phyloP scores from a whole-genome alignment of 139 green algal species.

The Choricystis sp. region DNA sequence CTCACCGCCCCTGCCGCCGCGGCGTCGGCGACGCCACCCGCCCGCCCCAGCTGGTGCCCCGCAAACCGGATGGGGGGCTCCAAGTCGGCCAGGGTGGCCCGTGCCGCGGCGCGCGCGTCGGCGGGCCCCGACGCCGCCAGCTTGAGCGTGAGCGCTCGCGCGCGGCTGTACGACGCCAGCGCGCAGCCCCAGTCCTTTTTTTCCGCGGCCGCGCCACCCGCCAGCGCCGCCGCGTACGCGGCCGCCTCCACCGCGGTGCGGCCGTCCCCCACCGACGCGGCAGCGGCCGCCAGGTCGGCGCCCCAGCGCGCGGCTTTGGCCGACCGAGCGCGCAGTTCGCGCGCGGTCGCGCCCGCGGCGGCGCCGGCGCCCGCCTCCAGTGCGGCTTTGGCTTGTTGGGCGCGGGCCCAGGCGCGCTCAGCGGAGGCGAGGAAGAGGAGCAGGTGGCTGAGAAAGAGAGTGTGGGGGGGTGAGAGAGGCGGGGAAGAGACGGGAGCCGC shows the following conservation, averaged over 20 bases:
- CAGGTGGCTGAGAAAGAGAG: background rate
- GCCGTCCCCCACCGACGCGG: background rate
- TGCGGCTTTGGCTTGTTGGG: background rate
- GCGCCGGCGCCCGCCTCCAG: background rate
- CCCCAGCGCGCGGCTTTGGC: background rate
- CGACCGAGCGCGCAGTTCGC: background rate
- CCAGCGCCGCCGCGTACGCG: background rate
- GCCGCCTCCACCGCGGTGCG: background rate
- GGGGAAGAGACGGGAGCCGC: background rate
- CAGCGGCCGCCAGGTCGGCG: background rate
- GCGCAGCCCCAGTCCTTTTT: background rate
- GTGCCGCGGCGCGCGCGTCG: background rate
- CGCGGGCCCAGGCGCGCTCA: background rate
- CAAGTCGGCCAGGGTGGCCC: background rate
- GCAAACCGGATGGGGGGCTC: background rate
- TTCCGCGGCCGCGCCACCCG: background rate
- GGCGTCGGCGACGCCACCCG: background rate
- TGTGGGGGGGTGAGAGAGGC: background rate
- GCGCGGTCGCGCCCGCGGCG: no score
- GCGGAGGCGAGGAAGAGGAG: background rate
- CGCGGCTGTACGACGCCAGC: background rate
- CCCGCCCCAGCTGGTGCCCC: background rate
- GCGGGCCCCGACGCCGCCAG: background rate
- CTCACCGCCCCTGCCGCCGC: background rate
- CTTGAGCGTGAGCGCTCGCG: background rate